These are phyloP conservation scores for Claviceps sp. DNA, from an alignment of 2,329 filamentous ascomycete species.

Conservation along the genomic window DNA sequence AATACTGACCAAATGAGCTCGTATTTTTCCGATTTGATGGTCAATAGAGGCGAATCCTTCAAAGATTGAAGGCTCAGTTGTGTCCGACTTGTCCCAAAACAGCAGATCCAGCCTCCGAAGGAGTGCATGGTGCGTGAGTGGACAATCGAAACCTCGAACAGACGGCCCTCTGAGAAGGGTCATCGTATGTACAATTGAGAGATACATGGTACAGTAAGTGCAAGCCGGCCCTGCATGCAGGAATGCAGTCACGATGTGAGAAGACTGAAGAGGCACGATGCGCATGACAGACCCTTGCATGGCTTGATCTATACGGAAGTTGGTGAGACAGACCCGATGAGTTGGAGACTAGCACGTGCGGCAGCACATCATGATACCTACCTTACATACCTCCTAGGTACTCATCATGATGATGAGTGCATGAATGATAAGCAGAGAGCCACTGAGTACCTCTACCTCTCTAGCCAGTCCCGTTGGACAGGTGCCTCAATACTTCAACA, in stretches of 20 bases:
- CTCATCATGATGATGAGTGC: too few relatives aligned
- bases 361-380: background rate
- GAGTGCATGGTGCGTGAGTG: background rate
- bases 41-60: background rate
- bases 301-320: background rate
- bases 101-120: background rate
- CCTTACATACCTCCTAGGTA: too few relatives aligned
- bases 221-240: background rate
- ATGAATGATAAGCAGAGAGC: too few relatives aligned
- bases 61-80: background rate
- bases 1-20: background rate
- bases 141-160: background rate
- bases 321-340: slow-evolving; percentile 1
- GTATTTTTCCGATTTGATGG: background rate
- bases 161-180: background rate
- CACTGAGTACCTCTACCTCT: too few relatives aligned
- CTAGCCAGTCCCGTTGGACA: too few relatives aligned
- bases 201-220: background rate
- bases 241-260: background rate
- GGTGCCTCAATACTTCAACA: too few relatives aligned
- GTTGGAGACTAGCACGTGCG: background rate
- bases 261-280: background rate
- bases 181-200: background rate
- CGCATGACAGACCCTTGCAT: background rate
- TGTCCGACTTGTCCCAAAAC: background rate